Evolutionary conservation across 768 basidiomycete genomes (phyloP), one percentile per base, ranked within the genome.

Genomic region (Lactarius psammicola): DNA sequence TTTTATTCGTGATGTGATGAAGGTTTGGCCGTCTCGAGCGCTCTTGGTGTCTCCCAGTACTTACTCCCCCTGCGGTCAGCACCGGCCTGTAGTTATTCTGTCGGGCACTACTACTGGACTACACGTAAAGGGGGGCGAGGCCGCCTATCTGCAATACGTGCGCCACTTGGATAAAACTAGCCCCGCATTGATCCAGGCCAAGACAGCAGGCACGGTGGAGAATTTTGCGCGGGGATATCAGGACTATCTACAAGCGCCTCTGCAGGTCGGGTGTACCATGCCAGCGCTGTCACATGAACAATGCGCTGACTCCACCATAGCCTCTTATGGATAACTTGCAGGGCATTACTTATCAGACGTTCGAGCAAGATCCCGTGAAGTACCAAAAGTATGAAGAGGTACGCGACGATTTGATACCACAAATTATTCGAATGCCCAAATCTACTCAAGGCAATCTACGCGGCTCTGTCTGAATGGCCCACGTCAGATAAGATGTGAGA

Each of bases 321-420:
- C 97, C 97, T 28, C 76, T 99, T 71, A 96, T 96, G 95, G 96
- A 99, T 73, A 95, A 99, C 77, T 78, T 99, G 62, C 93, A 92
- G 73, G 95, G 94, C 71, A 85, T 89, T 69, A 98, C 95, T 13
- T 99, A 99, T 76, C 94, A 98, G 74, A 94, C 93, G 2, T 99
- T 99, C 72, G 97, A 99, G 73, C 87, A 94, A 74, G 97, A 98
- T 78, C 96, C 97, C 3, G 88, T 98, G 66, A 99, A 99, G 76
- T 99, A 99, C 74, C 77, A 83, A 63, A 88, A 93, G 71, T 99
- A 99, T 74, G 97, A 99, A 79, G 92, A 96, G 82, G 92, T 89
- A 56, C 34, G 77, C 57, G 23, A 23, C 20, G 28, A n/a, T 53
- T 55, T 46, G 34, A 59, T 56, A 30, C 13, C 40, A n/a, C 23